Base-by-base conservation (phyloP, 2,329 filamentous ascomycete species). In the Cryphonectria parasitica region DNA sequence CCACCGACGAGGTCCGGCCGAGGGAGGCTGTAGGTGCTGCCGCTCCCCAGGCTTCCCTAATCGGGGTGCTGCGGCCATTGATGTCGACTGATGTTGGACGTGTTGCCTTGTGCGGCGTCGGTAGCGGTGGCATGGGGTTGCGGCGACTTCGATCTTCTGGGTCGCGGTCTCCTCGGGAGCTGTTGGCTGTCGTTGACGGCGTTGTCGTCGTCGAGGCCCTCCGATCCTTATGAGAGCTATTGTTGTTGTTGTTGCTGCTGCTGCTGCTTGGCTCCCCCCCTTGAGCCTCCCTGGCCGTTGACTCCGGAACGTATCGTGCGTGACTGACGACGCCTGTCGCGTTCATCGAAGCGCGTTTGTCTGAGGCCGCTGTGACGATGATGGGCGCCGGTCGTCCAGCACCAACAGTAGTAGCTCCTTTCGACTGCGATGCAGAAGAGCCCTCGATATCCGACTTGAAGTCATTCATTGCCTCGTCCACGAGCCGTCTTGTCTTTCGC, bases 401-500 rank as follows among this genome's bases (percentile, higher is more conserved):
- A 15, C 19, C 34, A 43, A 5, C 58, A 43, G 19, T 68, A 25
- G 43, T 63, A n/a, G 64, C 13, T 28, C 58, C 49, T 41, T 65
- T 66, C 34, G 56, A 49, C 22, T 64, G 68, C 36, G 64, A 56
- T 15, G 68, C 49, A 5, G 49, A 34, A 17, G 67, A 41, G n/a
- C 61, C 64, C 28, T 72, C 69, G 25, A 68, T 60, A 8, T 71
- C 75, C 52, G 77, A 76, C n/a, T 76, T 70, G 45, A 82, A 85
- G 34, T 85, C 83, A 41, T 83, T 83, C 25, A 95, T 83, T 1
- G 87, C 86, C 60, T 87, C 84, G 25, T 90, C 87, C 11, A 95
- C 81, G 28, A 88, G 81, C 72, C 90, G 87, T 69, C 89, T 86
- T 0, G 88, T 82, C 43, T 86, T 82, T 0, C 85, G 76, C 74